Evolutionary conservation across 2,329 filamentous ascomycete species (phyloP).

Genomic region (Penicillium sp.): DNA sequence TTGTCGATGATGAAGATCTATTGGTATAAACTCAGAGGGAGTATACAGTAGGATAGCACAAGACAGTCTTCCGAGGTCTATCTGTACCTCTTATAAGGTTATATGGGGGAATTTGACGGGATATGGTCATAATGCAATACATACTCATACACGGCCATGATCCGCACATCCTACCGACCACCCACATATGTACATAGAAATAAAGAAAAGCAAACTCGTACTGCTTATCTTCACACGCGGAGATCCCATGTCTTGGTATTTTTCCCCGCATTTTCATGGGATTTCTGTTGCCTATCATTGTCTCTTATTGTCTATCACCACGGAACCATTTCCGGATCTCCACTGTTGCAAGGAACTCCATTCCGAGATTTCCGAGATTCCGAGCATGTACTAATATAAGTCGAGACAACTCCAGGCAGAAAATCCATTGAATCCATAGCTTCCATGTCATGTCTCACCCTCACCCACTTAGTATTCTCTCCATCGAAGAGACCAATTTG

Average conservation of each 20-base stretch:
- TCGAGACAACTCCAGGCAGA: not conserved
- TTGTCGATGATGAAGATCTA: not conserved
- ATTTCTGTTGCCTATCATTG: not conserved
- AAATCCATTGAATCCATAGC: not conserved
- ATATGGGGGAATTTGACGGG: not conserved
- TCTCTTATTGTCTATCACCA: not conserved
- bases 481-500: conserved; percentile 32
- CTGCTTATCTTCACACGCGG: not conserved
- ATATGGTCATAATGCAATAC: not conserved
- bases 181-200: not conserved
- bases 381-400: not conserved
- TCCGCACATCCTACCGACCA: not conserved
- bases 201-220: not conserved
- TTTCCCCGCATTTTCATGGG: not conserved
- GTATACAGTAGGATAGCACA: too few relatives aligned
- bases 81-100: not conserved
- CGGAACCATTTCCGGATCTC: conserved; percentile 4
- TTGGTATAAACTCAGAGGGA: not conserved
- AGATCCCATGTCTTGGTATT: not conserved
- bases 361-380: conserved; percentile 5
- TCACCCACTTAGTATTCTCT: conserved; percentile 37
- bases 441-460: conserved; percentile 24
- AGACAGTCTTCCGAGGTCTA: not conserved
- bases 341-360: not conserved
- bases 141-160: not conserved